Percentiles rank a stretch among this genome's conserved stretches.
phyloP scores from a whole-genome alignment of 2,329 filamentous ascomycete genomes.

The Penicillium verrucosum region DNA sequence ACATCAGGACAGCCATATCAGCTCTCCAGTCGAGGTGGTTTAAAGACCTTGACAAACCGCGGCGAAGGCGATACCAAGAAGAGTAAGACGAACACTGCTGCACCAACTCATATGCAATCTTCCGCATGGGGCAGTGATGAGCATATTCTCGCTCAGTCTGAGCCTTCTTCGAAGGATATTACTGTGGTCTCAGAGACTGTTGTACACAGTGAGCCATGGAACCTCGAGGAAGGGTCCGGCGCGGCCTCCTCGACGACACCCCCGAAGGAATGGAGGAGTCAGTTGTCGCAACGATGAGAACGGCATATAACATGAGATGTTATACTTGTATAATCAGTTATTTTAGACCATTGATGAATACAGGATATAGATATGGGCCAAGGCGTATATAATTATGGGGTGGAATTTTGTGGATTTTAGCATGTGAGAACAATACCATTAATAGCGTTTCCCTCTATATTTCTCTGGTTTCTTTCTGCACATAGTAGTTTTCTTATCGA shows the following conservation, averaged over 20 bases:
- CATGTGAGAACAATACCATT: not conserved
- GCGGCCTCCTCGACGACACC: constrained; percentile 6
- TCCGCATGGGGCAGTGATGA: constrained; percentile 32
- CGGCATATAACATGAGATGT: not conserved
- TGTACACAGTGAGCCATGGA: constrained; percentile 24
- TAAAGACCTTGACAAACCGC: constrained; percentile 13
- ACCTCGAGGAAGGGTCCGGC: not conserved
- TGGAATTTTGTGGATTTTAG: not conserved
- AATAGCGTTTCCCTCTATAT: not conserved
- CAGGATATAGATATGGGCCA: not conserved
- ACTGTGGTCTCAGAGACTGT: constrained; percentile 28
- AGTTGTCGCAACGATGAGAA: not conserved
- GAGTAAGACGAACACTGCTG: constrained; percentile 9
- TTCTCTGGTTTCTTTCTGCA: not conserved
- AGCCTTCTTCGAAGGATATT: constrained; percentile 18
- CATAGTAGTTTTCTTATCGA: not conserved
- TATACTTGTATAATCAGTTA: not conserved
- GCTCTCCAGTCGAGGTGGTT: constrained; percentile 17
- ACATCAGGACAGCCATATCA: constrained; percentile 21
- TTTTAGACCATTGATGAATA: not conserved
- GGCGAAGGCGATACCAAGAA: constrained; percentile 13
- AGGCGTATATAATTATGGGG: not conserved
- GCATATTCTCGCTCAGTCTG: constrained; percentile 18
- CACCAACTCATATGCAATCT: constrained; percentile 13
- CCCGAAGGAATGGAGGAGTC: constrained; percentile 13